A percentile compares a stretch with the other conserved stretches of the same genome.
These are phyloP conservation scores for Aspergillus pseudotamarii DNA, from an alignment of 2,329 filamentous ascomycete genomes.

Conservation along the genomic window DNA sequence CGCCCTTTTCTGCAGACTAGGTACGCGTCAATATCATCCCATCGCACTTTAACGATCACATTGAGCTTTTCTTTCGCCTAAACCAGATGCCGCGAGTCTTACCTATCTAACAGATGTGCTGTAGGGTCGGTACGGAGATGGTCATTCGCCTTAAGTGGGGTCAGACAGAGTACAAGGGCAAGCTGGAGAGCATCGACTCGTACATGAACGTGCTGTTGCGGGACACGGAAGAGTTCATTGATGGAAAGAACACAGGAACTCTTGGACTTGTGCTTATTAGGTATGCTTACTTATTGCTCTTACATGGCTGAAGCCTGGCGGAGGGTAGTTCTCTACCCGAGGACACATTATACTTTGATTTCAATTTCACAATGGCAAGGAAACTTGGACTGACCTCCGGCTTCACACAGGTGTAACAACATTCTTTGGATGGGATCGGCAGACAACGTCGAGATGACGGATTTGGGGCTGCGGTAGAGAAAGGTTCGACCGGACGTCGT, in stretches of 20 bases:
- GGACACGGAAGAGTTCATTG: conserved; percentile 88
- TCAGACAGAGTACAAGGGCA: conserved; percentile 94
- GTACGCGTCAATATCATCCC: conserved; percentile 55
- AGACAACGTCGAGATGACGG: conserved; percentile 53
- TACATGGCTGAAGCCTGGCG: background rate
- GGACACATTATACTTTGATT: background rate
- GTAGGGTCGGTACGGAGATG: conserved; percentile 84
- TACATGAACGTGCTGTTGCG: conserved; percentile 99
- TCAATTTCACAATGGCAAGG: background rate
- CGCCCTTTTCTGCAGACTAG: conserved; percentile 93
- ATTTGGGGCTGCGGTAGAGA: conserved; percentile 39
- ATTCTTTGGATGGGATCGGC: conserved; percentile 83
- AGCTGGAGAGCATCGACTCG: conserved; percentile 87
- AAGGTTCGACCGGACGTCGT: conserved; percentile 26
- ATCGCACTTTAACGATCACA: background rate
- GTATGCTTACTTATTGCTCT: conserved; percentile 49
- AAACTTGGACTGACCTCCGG: background rate
- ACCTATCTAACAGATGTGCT: conserved; percentile 16
- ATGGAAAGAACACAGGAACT: conserved; percentile 79
- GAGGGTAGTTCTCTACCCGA: background rate
- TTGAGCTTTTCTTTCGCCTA: background rate
- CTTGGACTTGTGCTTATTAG: conserved; percentile 91
- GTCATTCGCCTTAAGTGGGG: conserved; percentile 96
- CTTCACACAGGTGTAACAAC: conserved; percentile 77
- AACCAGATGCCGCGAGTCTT: background rate